These are phyloP conservation scores for Aspergillus uvarum DNA, from an alignment of 2,329 filamentous ascomycete genomes.

Conservation along the genomic window DNA sequence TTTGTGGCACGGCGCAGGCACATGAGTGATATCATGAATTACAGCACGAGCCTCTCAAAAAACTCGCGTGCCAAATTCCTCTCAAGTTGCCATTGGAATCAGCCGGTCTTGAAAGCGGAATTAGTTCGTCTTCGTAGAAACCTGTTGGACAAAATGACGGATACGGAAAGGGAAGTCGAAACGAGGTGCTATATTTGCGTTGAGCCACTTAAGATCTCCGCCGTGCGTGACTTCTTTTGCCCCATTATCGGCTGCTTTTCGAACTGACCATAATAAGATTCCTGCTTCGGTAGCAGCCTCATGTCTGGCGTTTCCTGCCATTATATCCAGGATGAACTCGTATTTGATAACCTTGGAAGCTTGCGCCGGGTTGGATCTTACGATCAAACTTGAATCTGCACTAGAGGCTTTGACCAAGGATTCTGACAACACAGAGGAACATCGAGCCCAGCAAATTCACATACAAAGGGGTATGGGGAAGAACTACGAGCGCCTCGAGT, in stretches of 20 bases:
- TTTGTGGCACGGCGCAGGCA: slow-evolving; percentile 39
- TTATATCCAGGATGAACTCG: slow-evolving; percentile 80
- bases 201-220: slow-evolving; percentile 73
- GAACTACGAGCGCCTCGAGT: slow-evolving; percentile 93
- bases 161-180: slow-evolving; percentile 49
- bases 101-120: slow-evolving; percentile 78
- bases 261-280: slow-evolving; percentile 53
- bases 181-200: slow-evolving; percentile 68
- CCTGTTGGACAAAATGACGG: slow-evolving; percentile 67
- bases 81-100: slow-evolving; percentile 59
- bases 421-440: slow-evolving; percentile 77
- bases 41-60: slow-evolving; percentile 73
- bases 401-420: slow-evolving; percentile 93
- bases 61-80: slow-evolving; percentile 55
- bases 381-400: slow-evolving; percentile 66
- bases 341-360: slow-evolving; percentile 78
- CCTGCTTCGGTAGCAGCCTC: slow-evolving; percentile 68
- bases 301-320: slow-evolving; percentile 74
- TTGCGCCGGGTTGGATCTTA: slow-evolving; percentile 63
- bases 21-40: slow-evolving; percentile 73
- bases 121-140: slow-evolving; percentile 77
- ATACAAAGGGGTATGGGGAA: slow-evolving; percentile 83
- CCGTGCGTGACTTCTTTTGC: slow-evolving; percentile 53
- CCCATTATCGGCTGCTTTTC: background rate
- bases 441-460: slow-evolving; percentile 65